phyloP scores from a whole-genome alignment of 768 basidiomycete species.

The Suillus alpinus region DNA sequence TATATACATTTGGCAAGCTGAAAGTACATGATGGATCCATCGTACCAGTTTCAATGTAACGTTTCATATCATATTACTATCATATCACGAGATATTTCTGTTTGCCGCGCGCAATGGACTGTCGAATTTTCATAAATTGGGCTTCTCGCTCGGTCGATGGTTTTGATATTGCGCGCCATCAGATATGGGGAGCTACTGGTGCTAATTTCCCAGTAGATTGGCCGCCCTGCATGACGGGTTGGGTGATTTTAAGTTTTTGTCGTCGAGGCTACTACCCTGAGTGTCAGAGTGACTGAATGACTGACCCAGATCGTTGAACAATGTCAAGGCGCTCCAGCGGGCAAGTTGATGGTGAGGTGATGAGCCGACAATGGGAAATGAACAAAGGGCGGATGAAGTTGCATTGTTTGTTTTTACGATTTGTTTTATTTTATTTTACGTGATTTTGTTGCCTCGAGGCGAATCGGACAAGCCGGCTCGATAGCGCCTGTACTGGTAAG shows the following conservation, averaged over 20 bases:
- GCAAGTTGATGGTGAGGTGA: neutral
- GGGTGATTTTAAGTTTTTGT: slow-evolving; percentile 13
- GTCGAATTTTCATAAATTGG: slow-evolving; percentile 2
- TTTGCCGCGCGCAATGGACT: neutral
- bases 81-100: slow-evolving; percentile 17
- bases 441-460: slow-evolving; percentile 26
- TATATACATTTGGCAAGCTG: slow-evolving; percentile 16
- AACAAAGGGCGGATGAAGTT: neutral
- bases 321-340: neutral
- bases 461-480: neutral
- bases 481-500: neutral
- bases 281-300: neutral
- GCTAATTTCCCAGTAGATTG: neutral
- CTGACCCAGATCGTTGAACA: neutral
- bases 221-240: slow-evolving; percentile 2
- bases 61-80: slow-evolving; percentile 21
- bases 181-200: slow-evolving; percentile 12
- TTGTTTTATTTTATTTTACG: slow-evolving; percentile 13
- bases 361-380: neutral
- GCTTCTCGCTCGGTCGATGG: slow-evolving; percentile 13
- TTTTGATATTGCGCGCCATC: slow-evolving; percentile 18
- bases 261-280: slow-evolving; percentile 1
- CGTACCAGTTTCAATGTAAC: slow-evolving; percentile 22
- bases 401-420: slow-evolving; percentile 11
- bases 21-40: slow-evolving; percentile 8